Conservation (phyloP, 306 rosid genomes). For the Dryas drummondii region DNA sequence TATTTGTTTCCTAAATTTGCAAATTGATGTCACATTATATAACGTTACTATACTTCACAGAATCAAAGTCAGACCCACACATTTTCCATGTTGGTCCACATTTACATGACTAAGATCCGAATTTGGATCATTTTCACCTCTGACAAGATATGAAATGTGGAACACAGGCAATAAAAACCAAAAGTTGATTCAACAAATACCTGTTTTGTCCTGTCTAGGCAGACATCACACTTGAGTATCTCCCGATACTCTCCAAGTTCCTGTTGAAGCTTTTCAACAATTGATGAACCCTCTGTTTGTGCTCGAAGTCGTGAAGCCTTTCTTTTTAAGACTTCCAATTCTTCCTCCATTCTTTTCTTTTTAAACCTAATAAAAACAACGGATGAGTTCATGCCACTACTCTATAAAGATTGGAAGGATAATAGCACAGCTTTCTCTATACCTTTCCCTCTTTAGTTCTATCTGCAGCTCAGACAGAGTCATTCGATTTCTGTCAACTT, state of each 20-base stretch:
- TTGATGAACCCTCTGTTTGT: conserved; percentile 62
- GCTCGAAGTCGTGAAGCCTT: conserved; percentile 56
- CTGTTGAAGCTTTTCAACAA: conserved; percentile 74
- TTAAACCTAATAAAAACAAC: conserved; percentile 51
- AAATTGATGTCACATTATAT: background rate
- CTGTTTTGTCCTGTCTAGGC: conserved; percentile 84
- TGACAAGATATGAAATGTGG: background rate
- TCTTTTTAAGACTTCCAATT: conserved; percentile 68
- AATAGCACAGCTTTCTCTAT: background rate
- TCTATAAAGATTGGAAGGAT: conserved; percentile 10
- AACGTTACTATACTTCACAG: background rate
- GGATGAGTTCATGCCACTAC: conserved; percentile 1
- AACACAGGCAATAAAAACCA: background rate
- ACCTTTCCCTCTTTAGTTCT: conserved; percentile 86
- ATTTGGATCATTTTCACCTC: background rate
- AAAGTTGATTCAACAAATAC: conserved; percentile 30
- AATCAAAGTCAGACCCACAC: background rate
- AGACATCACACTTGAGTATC: conserved; percentile 85
- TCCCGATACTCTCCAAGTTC: conserved; percentile 83
- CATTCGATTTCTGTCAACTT: conserved; percentile 48
- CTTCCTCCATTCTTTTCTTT: conserved; percentile 74
- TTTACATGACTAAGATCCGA: background rate
- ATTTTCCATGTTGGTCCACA: conserved; percentile 5
- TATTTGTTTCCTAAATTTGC: background rate
- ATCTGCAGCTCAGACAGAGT: conserved; percentile 60